A percentile compares a stretch with the other conserved stretches of the same genome.
Evolutionary conservation across 495 filamentous ascomycete species (phyloP).

Genomic region (Chlorociboria aeruginascens): DNA sequence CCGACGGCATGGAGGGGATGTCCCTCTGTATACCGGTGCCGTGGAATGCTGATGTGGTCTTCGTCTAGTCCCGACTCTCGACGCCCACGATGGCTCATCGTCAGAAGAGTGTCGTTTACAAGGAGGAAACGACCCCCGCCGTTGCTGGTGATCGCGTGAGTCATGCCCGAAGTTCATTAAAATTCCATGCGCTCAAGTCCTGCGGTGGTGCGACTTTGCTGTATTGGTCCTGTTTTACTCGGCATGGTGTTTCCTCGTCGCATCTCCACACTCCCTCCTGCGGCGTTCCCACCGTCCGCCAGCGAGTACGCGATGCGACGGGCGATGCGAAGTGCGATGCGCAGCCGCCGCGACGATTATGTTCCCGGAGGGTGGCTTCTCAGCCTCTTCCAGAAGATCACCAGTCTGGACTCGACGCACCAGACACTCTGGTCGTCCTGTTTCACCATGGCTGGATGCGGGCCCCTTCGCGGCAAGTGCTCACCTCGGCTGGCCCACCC

Average conservation of each 20-base stretch:
- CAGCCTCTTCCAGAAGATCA: constrained; percentile 18
- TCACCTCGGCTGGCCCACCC: constrained; percentile 16
- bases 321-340: no score
- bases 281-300: background rate
- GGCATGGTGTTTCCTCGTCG: background rate
- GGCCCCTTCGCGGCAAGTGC: background rate
- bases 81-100: constrained; percentile 17
- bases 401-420: constrained; percentile 8
- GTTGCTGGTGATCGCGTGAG: constrained; percentile 17
- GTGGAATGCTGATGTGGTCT: no score
- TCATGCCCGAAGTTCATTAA: constrained; percentile 1
- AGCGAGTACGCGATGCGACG: no score
- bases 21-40: no score
- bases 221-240: no score
- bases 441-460: constrained; percentile 14
- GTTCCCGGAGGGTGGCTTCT: constrained; percentile 5
- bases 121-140: constrained; percentile 18
- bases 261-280: no score
- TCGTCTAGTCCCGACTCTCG: background rate
- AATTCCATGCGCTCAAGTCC: background rate
- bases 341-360: background rate
- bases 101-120: constrained; percentile 18
- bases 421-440: constrained; percentile 2
- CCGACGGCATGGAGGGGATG: no score
- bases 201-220: background rate